Evolutionary conservation across 2,329 filamentous ascomycete species (phyloP).

Genomic region (Fusarium staphyleae): DNA sequence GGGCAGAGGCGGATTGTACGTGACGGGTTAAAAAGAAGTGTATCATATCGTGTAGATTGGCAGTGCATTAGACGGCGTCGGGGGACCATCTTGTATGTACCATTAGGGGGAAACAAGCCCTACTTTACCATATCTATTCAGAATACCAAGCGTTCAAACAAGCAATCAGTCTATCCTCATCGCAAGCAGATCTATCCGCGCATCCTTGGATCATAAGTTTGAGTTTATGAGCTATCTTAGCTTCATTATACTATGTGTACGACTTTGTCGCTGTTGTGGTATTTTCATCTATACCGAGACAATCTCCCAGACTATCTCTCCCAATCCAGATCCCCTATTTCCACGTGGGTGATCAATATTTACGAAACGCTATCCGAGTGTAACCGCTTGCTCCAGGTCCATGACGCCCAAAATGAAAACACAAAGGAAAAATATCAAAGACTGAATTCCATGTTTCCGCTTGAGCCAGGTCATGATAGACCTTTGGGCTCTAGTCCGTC

Average conservation of each 20-base stretch:
- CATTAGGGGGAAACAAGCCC: conserved; percentile 42
- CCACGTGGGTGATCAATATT: conserved; percentile 5
- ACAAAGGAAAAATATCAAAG: conserved; percentile 17
- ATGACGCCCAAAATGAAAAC: conserved; percentile 13
- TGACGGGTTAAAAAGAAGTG: conserved; percentile 41
- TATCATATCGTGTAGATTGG: conserved; percentile 55
- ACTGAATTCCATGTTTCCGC: not conserved
- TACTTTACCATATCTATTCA: conserved; percentile 42
- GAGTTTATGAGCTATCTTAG: not conserved
- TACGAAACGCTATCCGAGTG: conserved; percentile 23
- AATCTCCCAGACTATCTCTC: conserved; percentile 19
- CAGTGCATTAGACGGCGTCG: conserved; percentile 56
- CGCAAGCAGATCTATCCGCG: not conserved
- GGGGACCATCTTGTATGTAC: conserved; percentile 48
- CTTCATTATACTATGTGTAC: conserved; percentile 16
- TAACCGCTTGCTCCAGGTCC: conserved; percentile 23
- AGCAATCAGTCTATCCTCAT: not conserved
- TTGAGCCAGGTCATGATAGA: not conserved
- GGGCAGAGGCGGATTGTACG: conserved; percentile 29
- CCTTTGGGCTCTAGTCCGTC: not conserved
- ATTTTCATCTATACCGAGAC: conserved; percentile 19
- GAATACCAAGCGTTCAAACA: conserved; percentile 39
- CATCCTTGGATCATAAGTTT: too few relatives aligned
- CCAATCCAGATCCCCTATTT: conserved; percentile 19
- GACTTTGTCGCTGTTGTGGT: conserved; percentile 28